Base-by-base conservation (phyloP, 257 asterid genomes). In the Scutellaria galericulata region DNA sequence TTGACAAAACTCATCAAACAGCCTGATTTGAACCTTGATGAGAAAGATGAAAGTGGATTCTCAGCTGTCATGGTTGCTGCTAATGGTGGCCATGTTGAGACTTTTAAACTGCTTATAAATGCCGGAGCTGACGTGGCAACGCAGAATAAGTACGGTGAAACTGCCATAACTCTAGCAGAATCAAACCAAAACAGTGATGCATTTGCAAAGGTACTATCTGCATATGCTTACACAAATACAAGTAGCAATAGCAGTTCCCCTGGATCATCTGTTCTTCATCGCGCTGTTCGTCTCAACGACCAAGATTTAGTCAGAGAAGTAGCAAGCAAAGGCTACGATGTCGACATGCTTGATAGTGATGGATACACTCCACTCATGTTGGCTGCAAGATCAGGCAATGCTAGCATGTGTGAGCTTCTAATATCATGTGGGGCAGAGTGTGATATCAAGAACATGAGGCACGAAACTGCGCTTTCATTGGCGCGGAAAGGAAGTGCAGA, bases 281-380 rank as follows among this genome's bases (percentile, higher is more conserved):
- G 65, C 1, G 89, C 88, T 31, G 86, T 79, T 7, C 85, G 73
- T 3, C 40, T 60, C 7, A 87, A 87, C 2, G 65, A 84, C 60
- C 20, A 64, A 0, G 82, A 76, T 35, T 53, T 74, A 42, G 89
- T 82, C 37, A 74, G 48, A 27, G 62, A 70, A 6, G 56, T 87
- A 20, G 66, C 67, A 10, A 78, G 7, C 0, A 68, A 75, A 3
- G 81, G 77, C 3, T 54, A n/a, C 8, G 84, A 84, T 53, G 66
- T 86, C 1, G 69, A 89, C 52, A 52, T 64, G 37, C 68, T 82
- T 2, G 88, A 89, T 58, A 22, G 68, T 5, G 86, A 89, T 7
- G 89, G 92, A n/a, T 78, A 86, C 48, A 89, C 88, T 48, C 90
- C 96, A 0, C 82, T 89, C 2, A 89, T 89, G 92, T 9, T 84